These are phyloP conservation scores for Xerophyta viscosa DNA, from an alignment of 106 monocot species.

Conservation along the genomic window DNA sequence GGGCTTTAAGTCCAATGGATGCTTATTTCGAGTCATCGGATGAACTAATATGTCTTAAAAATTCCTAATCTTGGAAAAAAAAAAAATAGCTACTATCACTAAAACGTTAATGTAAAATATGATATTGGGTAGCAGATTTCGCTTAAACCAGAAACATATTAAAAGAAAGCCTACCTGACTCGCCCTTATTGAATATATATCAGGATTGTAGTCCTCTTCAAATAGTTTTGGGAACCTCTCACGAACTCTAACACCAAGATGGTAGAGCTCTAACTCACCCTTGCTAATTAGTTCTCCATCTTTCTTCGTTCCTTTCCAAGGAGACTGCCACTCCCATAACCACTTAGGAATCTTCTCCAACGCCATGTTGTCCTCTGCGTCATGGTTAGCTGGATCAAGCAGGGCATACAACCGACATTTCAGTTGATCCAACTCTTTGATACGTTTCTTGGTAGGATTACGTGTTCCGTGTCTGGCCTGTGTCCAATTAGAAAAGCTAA, in stretches of 20 bases:
- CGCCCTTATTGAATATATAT: conserved; percentile 65
- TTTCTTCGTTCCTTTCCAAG: conserved; percentile 81
- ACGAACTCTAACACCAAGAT: conserved; percentile 61
- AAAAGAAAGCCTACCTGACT: conserved; percentile 55
- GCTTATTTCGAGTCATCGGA: too few relatives aligned
- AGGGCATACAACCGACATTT: conserved; percentile 46
- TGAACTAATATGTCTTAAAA: too few relatives aligned
- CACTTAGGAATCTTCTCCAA: conserved; percentile 56
- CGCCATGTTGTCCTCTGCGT: conserved; percentile 1
- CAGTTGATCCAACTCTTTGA: conserved; percentile 81
- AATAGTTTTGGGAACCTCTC: conserved; percentile 71
- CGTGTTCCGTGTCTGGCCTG: conserved; percentile 98
- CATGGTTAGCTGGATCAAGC: conserved; percentile 31
- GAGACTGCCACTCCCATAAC: conserved; percentile 81
- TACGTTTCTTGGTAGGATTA: conserved; percentile 88
- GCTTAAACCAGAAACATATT: neutral
- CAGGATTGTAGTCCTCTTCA: conserved; percentile 78
- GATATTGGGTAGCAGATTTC: too few relatives aligned
- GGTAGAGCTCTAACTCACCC: conserved; percentile 79
- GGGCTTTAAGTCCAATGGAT: too few relatives aligned
- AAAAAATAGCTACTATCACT: too few relatives aligned
- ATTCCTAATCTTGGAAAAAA: too few relatives aligned
- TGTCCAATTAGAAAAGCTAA: neutral
- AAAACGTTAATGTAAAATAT: too few relatives aligned
- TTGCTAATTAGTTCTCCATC: conserved; percentile 72